A percentile compares a stretch with the other conserved stretches of the same genome.
Evolutionary conservation across 129 eudicot genomes (phyloP).

Genomic region (Oenanthe sinensis): DNA sequence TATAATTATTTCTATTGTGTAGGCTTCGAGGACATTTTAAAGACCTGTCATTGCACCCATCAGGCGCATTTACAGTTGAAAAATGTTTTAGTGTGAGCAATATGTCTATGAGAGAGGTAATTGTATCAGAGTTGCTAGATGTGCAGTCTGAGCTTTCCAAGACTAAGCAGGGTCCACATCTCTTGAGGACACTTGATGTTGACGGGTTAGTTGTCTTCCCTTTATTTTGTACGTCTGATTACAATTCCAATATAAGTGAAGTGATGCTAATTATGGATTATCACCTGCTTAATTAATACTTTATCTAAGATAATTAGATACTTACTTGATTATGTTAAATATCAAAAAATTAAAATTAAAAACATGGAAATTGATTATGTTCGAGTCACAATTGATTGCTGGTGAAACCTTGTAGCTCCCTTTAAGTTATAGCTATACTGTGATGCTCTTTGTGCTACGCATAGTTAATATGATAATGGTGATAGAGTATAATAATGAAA

Average conservation of each 20-base stretch:
- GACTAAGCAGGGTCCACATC: slow-evolving; percentile 82
- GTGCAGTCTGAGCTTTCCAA: slow-evolving; percentile 75
- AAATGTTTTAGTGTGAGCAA: slow-evolving; percentile 68
- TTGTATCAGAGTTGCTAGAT: slow-evolving; percentile 66
- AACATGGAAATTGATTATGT: neutral
- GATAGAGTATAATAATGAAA: neutral
- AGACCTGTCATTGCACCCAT: slow-evolving; percentile 60
- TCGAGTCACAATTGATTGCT: neutral
- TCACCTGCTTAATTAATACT: neutral
- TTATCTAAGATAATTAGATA: neutral
- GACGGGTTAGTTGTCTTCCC: slow-evolving; percentile 49
- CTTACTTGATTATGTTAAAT: neutral
- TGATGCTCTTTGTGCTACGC: too few relatives aligned
- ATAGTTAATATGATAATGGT: neutral
- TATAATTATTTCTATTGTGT: slow-evolving; percentile 10
- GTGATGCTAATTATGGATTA: neutral
- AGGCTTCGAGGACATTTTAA: slow-evolving; percentile 91
- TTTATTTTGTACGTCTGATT: neutral
- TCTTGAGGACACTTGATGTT: slow-evolving; percentile 71
- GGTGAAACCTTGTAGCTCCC: neutral
- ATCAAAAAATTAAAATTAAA: neutral
- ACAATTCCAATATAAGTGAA: neutral
- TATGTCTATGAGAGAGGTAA: slow-evolving; percentile 50
- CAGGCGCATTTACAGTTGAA: slow-evolving; percentile 83
- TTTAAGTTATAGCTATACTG: neutral